Evolutionary conservation across 495 filamentous ascomycete species (phyloP), one percentile per base, ranked within the genome.

Genomic region (Cercophora sp.): DNA sequence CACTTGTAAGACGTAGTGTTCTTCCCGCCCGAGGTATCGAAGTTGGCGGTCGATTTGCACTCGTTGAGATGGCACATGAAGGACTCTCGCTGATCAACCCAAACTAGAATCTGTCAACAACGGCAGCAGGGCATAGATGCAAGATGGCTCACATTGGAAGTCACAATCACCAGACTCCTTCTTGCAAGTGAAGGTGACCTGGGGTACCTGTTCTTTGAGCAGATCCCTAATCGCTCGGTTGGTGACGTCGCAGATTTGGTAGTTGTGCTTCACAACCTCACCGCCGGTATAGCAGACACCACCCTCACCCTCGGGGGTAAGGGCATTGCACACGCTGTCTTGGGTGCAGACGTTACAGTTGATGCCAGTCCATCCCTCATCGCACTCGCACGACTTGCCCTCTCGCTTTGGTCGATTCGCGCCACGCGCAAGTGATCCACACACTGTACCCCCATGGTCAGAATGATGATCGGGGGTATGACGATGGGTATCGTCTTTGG

Each of bases 191-290:
- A 98, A 97, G 2, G 93, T 97, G 40, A 91, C 92, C 65, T 98
- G 88, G 0, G 93, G 91, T 34, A 87, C 87, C 62, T 85, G 78
- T 26, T 83, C 83, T 60, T 90, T 86, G 34, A 98, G 76, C 70
- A 91, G 83, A 48, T 92, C 83, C 24, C 93, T 69, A 63, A 98
- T 98, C 71, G 94, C 93, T 55, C 63, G 67, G 72, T 97, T 98
- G 37, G 91, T 97, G 57, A 98, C 92, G 74, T 94, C 88, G 67
- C 93, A 98, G 81, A 96, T 91, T 74, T 97, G 94, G 67, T 88
- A 90, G 67, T 97, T 98, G 66, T 96, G 82, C 59, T 95, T 88
- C 24, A 96, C 84, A 4, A 93, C 86, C 54, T 95, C 80, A 32
- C 91, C 91, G 57, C 92, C 84, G 57, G 86, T 87, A 60, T 96